Percentiles rank a stretch among this genome's conserved stretches.
Evolutionary conservation across 108 stramenopile species (phyloP).

Genomic region (Cafeteria roenbergensis): DNA sequence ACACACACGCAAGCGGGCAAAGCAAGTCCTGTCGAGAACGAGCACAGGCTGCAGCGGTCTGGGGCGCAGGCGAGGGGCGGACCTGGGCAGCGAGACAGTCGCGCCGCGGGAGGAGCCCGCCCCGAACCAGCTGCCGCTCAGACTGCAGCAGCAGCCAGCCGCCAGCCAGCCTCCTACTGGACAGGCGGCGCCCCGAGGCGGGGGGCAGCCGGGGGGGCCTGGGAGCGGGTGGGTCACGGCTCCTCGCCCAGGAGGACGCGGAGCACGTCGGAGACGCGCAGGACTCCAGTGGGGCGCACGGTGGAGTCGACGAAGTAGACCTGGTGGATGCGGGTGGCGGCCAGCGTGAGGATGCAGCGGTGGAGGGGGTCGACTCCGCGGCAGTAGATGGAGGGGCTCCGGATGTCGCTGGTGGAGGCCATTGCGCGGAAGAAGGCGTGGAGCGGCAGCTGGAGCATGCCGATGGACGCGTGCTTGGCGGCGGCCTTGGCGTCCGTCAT

Average conservation of each 20-base stretch:
- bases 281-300: not conserved
- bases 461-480: not conserved
- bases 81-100: no score
- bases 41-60: no score
- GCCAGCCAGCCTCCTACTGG: no score
- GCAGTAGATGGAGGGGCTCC: not conserved
- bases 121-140: no score
- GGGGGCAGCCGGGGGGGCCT: not conserved
- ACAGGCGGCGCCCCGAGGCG: no score
- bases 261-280: not conserved
- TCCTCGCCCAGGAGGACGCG: not conserved
- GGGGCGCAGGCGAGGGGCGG: no score
- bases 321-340: slow-evolving; percentile 4
- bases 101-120: no score
- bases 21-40: no score
- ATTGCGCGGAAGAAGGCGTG: not conserved
- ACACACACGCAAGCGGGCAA: no score
- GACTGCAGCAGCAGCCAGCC: no score
- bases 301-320: not conserved
- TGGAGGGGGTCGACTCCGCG: not conserved
- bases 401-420: not conserved
- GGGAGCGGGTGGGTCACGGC: not conserved
- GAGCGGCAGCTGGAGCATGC: slow-evolving; percentile 1
- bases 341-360: not conserved
- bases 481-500: slow-evolving; percentile 1